These are phyloP conservation scores for Phytophthora pini DNA, from an alignment of 352 stramenopile genomes.

Conservation along the genomic window DNA sequence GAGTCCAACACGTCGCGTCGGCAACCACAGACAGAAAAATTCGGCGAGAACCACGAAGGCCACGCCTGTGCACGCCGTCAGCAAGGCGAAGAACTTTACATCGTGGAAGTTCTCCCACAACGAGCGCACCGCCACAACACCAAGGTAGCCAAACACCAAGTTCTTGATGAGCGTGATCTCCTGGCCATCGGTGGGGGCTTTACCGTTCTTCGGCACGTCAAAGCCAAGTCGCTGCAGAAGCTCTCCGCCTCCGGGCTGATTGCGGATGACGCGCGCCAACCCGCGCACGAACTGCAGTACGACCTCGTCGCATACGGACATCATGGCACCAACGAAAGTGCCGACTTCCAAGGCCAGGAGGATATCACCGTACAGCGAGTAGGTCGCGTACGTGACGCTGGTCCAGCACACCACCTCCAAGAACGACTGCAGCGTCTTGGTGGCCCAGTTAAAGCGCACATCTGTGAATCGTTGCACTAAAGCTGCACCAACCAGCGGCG, in stretches of 20 bases:
- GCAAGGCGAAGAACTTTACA: constrained; percentile 72
- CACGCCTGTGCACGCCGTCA: constrained; percentile 70
- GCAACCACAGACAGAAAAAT: constrained; percentile 83
- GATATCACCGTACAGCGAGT: constrained; percentile 64
- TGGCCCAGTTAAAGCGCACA: constrained; percentile 80
- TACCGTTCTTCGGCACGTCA: constrained; percentile 75
- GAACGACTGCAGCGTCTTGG: constrained; percentile 86
- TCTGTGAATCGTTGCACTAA: constrained; percentile 78
- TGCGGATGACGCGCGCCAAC: constrained; percentile 70
- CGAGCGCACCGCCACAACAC: constrained; percentile 64
- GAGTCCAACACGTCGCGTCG: constrained; percentile 69
- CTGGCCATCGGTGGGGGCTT: constrained; percentile 67
- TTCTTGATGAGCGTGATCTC: constrained; percentile 82
- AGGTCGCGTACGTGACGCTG: constrained; percentile 72
- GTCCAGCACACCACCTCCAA: constrained; percentile 77
- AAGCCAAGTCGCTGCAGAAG: constrained; percentile 70
- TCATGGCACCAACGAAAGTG: constrained; percentile 78
- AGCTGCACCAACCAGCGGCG: constrained; percentile 46
- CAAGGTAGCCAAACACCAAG: constrained; percentile 78
- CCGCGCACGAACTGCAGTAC: constrained; percentile 72
- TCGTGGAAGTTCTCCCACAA: constrained; percentile 76
- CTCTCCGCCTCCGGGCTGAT: constrained; percentile 64
- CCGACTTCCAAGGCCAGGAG: constrained; percentile 71
- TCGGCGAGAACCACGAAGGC: constrained; percentile 78
- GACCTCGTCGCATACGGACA: constrained; percentile 84